A percentile compares a stretch with the other conserved stretches of the same genome.
Conservation (phyloP, 2,329 filamentous ascomycete species). For the Xylaria sp. region DNA sequence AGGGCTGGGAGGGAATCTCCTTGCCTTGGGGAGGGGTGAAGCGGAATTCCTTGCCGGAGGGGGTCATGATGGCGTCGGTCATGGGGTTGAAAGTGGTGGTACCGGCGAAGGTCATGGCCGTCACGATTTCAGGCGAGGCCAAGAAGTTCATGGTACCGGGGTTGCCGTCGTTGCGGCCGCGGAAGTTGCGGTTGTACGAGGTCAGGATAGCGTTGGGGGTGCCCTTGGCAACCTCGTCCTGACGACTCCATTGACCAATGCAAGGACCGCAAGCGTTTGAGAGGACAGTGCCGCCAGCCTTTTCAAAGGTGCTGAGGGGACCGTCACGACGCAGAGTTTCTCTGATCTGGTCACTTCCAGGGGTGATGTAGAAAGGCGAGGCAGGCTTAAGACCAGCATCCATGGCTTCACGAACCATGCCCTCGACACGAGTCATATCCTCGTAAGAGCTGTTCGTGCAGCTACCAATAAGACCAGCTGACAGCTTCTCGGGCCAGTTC, state of each 20-base stretch:
- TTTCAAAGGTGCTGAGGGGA: constrained; percentile 77
- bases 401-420: constrained; percentile 84
- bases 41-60: constrained; percentile 74
- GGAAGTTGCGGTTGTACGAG: constrained; percentile 98
- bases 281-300: constrained; percentile 81
- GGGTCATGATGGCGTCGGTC: constrained; percentile 75
- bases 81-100: constrained; percentile 93
- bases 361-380: constrained; percentile 91
- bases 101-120: constrained; percentile 90
- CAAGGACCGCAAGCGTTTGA: constrained; percentile 94
- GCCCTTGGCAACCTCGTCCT: constrained; percentile 77
- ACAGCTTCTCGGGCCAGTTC: constrained; percentile 85
- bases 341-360: constrained; percentile 93
- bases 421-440: constrained; percentile 94
- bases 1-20: constrained; percentile 57
- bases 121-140: constrained; percentile 92
- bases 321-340: constrained; percentile 87
- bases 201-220: constrained; percentile 91
- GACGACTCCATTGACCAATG: constrained; percentile 92
- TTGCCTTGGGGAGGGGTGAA: constrained; percentile 75
- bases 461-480: constrained; percentile 90
- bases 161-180: constrained; percentile 94
- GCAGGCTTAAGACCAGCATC: constrained; percentile 86
- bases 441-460: constrained; percentile 99
- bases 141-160: constrained; percentile 98